These are phyloP conservation scores for Blastomyces emzantsi DNA, from an alignment of 2,329 filamentous ascomycete genomes.

Conservation along the genomic window DNA sequence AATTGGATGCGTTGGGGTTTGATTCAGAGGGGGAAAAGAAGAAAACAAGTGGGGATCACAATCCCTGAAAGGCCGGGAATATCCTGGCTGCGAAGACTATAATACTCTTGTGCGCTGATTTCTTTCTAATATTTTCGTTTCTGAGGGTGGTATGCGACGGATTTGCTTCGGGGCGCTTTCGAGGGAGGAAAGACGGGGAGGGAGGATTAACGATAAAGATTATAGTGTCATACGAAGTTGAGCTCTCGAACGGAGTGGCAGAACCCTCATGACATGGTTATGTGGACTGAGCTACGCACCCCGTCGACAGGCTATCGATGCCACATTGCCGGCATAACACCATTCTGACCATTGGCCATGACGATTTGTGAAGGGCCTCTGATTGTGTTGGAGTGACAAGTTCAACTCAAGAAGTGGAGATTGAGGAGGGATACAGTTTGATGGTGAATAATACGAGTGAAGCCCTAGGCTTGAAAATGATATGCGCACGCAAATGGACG, in stretches of 20 bases:
- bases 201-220: neutral
- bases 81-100: neutral
- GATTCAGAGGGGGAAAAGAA: conserved; percentile 65
- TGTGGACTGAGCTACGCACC: neutral
- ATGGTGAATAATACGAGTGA: neutral
- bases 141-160: neutral
- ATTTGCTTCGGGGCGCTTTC: neutral
- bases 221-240: neutral
- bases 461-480: neutral
- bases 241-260: neutral
- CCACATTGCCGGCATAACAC: neutral
- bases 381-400: neutral
- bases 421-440: neutral
- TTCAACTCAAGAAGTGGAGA: neutral
- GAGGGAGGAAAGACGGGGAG: neutral
- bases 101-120: neutral
- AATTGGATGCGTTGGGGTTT: conserved; percentile 77
- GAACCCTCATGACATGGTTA: neutral
- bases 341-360: neutral
- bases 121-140: neutral
- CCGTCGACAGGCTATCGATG: neutral
- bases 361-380: neutral
- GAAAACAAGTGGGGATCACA: conserved; percentile 9
- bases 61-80: neutral
- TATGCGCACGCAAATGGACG: neutral